Evolutionary conservation across 192 early-diverging fungal genomes (phyloP).

Genomic region (Coemansia sp.): DNA sequence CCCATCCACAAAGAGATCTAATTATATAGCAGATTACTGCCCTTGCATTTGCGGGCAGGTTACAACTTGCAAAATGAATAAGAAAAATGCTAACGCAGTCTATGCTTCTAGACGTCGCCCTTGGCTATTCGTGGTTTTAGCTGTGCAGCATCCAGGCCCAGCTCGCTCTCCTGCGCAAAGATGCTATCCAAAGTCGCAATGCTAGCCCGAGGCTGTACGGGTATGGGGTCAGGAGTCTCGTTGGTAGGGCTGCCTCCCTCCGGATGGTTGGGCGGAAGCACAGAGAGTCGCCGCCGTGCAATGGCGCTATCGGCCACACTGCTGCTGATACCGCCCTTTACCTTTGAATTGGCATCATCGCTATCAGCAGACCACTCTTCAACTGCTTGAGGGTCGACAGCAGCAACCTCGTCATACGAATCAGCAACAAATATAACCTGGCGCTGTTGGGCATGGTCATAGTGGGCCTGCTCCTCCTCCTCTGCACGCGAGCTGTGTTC

Average conservation of each 20-base stretch:
- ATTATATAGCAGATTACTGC: too few species aligned
- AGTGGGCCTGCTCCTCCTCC: background rate
- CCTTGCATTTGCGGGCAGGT: too few species aligned
- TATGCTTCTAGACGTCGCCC: too few species aligned
- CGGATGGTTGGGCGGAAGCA: background rate
- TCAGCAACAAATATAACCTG: slow-evolving; percentile 27
- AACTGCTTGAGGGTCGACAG: background rate
- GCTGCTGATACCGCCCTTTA: slow-evolving; percentile 3
- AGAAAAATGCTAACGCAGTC: too few species aligned
- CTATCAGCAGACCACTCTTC: background rate
- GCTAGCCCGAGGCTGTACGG: background rate
- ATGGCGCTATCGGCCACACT: slow-evolving; percentile 1
- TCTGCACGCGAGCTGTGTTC: background rate
- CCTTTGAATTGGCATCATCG: slow-evolving; percentile 1
- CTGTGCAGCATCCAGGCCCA: background rate
- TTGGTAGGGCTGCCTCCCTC: background rate
- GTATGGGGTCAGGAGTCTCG: background rate
- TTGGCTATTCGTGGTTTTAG: background rate
- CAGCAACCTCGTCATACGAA: slow-evolving; percentile 20
- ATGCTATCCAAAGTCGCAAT: background rate
- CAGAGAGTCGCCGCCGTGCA: slow-evolving; percentile 16
- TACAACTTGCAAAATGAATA: too few species aligned
- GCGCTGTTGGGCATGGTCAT: slow-evolving; percentile 5
- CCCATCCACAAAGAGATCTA: too few species aligned
- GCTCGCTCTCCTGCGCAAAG: background rate